phyloP scores from a whole-genome alignment of 2,329 filamentous ascomycete species.

The Didymella lethalis region DNA sequence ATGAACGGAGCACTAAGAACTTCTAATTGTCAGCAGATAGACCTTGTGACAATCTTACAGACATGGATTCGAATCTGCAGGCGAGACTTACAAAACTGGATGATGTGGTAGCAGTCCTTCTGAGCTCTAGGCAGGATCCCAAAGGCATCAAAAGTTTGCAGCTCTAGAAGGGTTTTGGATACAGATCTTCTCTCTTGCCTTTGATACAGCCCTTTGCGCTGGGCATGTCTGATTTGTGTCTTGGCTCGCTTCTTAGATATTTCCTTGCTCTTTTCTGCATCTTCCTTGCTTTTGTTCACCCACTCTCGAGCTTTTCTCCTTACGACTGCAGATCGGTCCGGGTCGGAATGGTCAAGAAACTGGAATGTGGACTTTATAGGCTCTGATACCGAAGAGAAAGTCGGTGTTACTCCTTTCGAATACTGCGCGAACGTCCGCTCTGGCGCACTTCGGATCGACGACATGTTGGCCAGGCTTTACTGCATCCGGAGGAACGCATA shows the following conservation, averaged over 20 bases:
- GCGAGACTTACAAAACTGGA: not conserved
- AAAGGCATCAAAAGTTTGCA: not conserved
- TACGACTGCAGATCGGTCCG: not conserved
- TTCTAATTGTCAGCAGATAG: not conserved
- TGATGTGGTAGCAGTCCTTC: not conserved
- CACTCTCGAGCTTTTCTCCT: not conserved
- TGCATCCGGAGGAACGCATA: not conserved
- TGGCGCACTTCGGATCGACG: not conserved
- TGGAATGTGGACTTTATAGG: not conserved
- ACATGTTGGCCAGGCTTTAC: not conserved
- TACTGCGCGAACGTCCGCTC: not conserved
- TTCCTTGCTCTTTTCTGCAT: not conserved
- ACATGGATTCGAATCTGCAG: not conserved
- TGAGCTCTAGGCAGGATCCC: not conserved
- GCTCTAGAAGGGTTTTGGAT: not conserved
- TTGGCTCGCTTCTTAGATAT: not conserved
- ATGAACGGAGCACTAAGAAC: not conserved
- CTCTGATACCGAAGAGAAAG: not conserved
- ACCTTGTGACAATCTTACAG: not conserved
- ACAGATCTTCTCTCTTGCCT: not conserved
- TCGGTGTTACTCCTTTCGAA: not conserved
- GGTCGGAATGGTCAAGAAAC: not conserved
- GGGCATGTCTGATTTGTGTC: not conserved
- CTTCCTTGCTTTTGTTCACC: constrained; percentile 3
- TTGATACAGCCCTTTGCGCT: not conserved